Conservation (phyloP, 2,329 filamentous ascomycete species). For the Fusarium sp. region DNA sequence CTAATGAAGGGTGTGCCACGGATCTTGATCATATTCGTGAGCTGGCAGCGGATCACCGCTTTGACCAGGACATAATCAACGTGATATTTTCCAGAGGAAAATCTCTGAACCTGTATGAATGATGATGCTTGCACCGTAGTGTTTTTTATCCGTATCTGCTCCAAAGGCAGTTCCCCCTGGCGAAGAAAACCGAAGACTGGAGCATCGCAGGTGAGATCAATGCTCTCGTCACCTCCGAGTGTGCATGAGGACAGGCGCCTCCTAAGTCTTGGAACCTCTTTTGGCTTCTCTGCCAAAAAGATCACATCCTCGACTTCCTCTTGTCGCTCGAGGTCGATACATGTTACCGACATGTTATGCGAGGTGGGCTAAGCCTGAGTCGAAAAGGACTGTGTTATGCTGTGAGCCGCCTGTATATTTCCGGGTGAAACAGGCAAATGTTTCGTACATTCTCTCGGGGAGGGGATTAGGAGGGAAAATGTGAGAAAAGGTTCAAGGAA, state of each 20-base stretch:
- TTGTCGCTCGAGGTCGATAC: constrained; percentile 8
- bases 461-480: background rate
- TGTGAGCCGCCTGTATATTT: constrained; percentile 2
- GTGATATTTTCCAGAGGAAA: constrained; percentile 36
- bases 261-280: background rate
- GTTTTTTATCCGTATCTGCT: constrained; percentile 16
- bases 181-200: constrained; percentile 21
- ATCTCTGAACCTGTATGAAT: constrained; percentile 47
- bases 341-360: constrained; percentile 15
- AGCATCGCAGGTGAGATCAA: constrained; percentile 51
- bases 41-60: constrained; percentile 51
- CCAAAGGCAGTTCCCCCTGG: constrained; percentile 41
- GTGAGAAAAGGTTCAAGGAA: background rate
- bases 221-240: constrained; percentile 43
- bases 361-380: background rate
- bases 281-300: constrained; percentile 31
- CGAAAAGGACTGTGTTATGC: constrained; percentile 2
- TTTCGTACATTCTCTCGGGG: background rate
- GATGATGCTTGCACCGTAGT: constrained; percentile 38
- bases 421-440: background rate
- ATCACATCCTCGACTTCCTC: constrained; percentile 23
- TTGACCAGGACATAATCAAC: constrained; percentile 57
- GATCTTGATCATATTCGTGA: constrained; percentile 42
- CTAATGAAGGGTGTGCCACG: constrained; percentile 55
- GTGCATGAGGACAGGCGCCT: constrained; percentile 42